Evolutionary conservation across 2,329 filamentous ascomycete genomes (phyloP).

Genomic region (Pseudocercospora crystallina): DNA sequence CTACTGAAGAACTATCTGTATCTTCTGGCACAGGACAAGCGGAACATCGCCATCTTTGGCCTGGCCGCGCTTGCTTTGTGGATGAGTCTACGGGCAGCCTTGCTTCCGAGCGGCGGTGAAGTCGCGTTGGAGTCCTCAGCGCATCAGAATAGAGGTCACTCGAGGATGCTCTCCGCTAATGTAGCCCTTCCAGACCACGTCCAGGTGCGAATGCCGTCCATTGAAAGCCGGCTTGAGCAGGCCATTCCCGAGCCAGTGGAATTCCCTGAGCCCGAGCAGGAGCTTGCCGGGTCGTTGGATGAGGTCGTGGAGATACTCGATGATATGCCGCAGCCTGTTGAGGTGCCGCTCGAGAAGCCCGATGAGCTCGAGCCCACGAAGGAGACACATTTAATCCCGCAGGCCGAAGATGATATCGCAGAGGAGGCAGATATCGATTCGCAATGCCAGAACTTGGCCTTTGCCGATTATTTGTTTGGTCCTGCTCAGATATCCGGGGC

Average conservation of each 20-base stretch:
- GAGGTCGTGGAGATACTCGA: neutral
- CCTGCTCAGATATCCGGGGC: neutral
- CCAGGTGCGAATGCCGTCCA: neutral
- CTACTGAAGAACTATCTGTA: conserved; percentile 56
- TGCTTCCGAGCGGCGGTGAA: conserved; percentile 4
- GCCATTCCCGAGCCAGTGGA: neutral
- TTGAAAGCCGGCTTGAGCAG: neutral
- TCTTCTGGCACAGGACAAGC: conserved; percentile 52
- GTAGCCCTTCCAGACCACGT: neutral
- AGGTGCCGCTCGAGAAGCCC: too few species aligned
- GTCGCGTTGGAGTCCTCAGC: neutral
- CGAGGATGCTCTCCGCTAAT: neutral
- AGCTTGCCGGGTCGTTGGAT: neutral
- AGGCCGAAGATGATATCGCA: too few species aligned
- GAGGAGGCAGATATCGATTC: too few species aligned
- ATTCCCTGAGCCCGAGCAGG: neutral
- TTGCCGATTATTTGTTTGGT: neutral
- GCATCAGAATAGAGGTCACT: neutral
- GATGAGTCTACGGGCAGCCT: conserved; percentile 16
- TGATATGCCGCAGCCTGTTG: too few species aligned
- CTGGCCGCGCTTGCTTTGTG: conserved; percentile 34
- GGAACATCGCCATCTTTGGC: conserved; percentile 53
- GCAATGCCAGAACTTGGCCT: neutral
- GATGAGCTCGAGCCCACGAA: too few species aligned
- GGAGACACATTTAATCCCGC: too few species aligned